phyloP scores from a whole-genome alignment of 2,329 filamentous ascomycete species.

The Botrytis deweyae region DNA sequence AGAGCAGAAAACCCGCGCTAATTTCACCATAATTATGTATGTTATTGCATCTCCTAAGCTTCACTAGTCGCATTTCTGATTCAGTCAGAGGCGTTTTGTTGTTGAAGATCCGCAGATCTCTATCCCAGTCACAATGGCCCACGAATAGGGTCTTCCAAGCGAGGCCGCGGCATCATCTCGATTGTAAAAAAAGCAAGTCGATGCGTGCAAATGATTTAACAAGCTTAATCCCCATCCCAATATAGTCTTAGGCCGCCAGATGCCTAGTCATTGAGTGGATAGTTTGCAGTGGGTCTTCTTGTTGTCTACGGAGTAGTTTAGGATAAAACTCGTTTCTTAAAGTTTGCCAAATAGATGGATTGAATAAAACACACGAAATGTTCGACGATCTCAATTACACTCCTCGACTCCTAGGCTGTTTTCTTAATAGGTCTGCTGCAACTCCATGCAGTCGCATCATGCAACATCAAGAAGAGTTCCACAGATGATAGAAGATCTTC shows the following conservation, averaged over 20 bases:
- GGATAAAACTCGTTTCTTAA: too few species aligned
- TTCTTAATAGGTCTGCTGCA: not conserved
- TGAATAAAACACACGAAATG: not conserved
- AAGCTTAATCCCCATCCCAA: not conserved
- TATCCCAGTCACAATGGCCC: not conserved
- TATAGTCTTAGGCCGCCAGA: not conserved
- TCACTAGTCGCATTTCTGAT: not conserved
- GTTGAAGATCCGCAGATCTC: not conserved
- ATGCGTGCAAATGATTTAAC: not conserved
- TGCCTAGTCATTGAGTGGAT: not conserved
- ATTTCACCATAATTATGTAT: not conserved
- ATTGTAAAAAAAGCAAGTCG: not conserved
- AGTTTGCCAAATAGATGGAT: not conserved
- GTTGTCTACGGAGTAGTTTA: not conserved
- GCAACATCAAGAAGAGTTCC: not conserved
- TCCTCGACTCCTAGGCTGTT: not conserved
- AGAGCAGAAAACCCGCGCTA: not conserved
- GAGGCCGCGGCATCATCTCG: not conserved
- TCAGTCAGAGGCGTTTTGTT: not conserved
- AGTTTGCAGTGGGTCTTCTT: not conserved
- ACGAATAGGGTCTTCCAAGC: not conserved
- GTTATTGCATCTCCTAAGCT: not conserved
- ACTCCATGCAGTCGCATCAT: not conserved
- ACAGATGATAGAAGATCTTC: not conserved
- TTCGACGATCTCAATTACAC: not conserved